Evolutionary conservation across 2,329 filamentous ascomycete genomes (phyloP).

Genomic region (Fusarium xyrophilum): DNA sequence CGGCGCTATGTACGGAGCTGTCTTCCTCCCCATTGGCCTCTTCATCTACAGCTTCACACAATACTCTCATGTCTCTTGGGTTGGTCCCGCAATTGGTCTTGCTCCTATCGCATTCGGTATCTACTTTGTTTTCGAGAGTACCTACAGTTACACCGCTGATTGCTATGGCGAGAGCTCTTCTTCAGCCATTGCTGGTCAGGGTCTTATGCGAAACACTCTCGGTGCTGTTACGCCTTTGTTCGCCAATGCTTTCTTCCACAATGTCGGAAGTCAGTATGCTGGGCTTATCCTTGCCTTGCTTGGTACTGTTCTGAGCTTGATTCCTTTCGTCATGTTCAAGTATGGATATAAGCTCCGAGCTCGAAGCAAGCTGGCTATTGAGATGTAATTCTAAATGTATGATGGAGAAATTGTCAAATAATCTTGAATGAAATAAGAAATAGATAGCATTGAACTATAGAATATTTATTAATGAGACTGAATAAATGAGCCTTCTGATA

Average conservation of each 20-base stretch:
- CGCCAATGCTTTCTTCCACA: conserved; percentile 34
- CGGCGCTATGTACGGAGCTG: conserved; percentile 33
- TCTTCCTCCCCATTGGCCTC: conserved; percentile 33
- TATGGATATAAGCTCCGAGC: conserved; percentile 29
- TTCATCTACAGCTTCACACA: conserved; percentile 38
- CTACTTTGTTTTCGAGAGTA: conserved; percentile 35
- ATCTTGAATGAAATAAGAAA: background rate
- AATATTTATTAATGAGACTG: background rate
- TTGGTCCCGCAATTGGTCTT: conserved; percentile 26
- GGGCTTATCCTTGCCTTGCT: conserved; percentile 32
- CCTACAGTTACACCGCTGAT: conserved; percentile 35
- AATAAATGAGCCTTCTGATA: background rate
- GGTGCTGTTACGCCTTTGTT: conserved; percentile 34
- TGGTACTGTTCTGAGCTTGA: conserved; percentile 28
- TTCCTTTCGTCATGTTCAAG: conserved; percentile 36
- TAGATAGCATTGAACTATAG: background rate
- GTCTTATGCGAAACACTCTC: conserved; percentile 33
- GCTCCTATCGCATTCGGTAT: conserved; percentile 35
- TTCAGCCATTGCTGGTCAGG: conserved; percentile 32
- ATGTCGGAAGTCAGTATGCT: conserved; percentile 34
- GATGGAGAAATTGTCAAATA: background rate
- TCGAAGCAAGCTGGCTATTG: conserved; percentile 34
- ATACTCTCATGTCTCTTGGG: conserved; percentile 29
- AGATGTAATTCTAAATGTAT: conserved; percentile 9
- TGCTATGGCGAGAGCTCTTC: conserved; percentile 35